A percentile compares a stretch with the other conserved stretches of the same genome.
phyloP scores from a whole-genome alignment of 495 filamentous ascomycete species.

The Lasiosphaeriaceae sp. region DNA sequence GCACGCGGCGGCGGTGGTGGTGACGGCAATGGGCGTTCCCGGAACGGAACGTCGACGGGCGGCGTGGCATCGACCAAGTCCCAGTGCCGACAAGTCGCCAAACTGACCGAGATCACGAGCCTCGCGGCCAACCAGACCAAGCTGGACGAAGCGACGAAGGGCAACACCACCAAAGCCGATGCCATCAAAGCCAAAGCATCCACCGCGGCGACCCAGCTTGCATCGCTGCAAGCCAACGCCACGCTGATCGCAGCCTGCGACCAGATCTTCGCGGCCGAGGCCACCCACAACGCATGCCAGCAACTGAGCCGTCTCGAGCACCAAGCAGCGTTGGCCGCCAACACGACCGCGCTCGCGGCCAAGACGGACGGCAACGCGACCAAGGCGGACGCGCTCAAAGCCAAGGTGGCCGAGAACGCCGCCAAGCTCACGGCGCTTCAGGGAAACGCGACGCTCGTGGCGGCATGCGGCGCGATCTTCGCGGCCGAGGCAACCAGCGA shows the following conservation, averaged over 20 bases:
- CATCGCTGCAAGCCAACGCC: conserved; percentile 12
- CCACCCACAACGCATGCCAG: conserved; percentile 9
- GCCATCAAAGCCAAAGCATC: conserved; percentile 17
- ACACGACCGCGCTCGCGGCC: conserved; percentile 9
- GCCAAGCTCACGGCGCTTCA: conserved; percentile 7
- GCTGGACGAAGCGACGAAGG: conserved; percentile 10
- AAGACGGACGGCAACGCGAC: conserved; percentile 14
- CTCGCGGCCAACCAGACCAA: conserved; percentile 14
- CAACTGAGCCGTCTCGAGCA: background rate
- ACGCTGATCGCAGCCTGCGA: conserved; percentile 12
- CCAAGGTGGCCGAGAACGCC: conserved; percentile 12
- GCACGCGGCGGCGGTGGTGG: conserved; percentile 2
- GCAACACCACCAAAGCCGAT: conserved; percentile 16
- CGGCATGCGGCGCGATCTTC: conserved; percentile 5
- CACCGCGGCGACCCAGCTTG: conserved; percentile 7
- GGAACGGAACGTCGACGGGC: background rate
- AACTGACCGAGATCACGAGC: conserved; percentile 11
- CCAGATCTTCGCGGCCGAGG: conserved; percentile 11
- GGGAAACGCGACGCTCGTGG: conserved; percentile 12
- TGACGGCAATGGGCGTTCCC: background rate
- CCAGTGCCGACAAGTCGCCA: conserved; percentile 8
- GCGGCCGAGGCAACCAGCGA: conserved; percentile 2
- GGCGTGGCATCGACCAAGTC: conserved; percentile 8
- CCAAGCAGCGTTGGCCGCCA: conserved; percentile 3
- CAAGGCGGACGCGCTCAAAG: conserved; percentile 12